phyloP scores from a whole-genome alignment of 2,329 filamentous ascomycete genomes.

The Delphinella strobiligena region DNA sequence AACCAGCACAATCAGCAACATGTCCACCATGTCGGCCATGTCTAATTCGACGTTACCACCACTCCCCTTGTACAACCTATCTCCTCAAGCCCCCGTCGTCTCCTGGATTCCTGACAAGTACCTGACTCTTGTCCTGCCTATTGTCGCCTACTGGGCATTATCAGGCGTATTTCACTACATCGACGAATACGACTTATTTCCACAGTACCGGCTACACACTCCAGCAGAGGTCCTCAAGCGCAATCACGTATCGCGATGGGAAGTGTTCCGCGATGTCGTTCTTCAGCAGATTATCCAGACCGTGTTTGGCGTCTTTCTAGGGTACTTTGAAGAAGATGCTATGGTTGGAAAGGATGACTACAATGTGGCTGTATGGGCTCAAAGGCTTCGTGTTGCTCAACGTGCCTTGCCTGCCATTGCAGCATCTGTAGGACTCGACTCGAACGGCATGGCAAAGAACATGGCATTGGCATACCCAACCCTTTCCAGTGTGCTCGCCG shows the following conservation, averaged over 20 bases:
- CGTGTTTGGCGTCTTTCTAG: slow-evolving; percentile 53
- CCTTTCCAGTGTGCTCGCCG: slow-evolving; percentile 63
- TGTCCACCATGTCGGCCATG: slow-evolving; percentile 15
- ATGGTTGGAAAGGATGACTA: slow-evolving; percentile 69
- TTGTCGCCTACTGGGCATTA: slow-evolving; percentile 77
- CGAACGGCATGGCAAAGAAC: slow-evolving; percentile 61
- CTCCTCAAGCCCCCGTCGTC: slow-evolving; percentile 58
- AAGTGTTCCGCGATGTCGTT: slow-evolving; percentile 83
- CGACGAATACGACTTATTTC: slow-evolving; percentile 74
- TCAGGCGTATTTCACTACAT: slow-evolving; percentile 81
- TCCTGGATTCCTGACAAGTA: slow-evolving; percentile 71
- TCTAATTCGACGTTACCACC: slow-evolving; percentile 55
- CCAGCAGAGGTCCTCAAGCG: slow-evolving; percentile 80
- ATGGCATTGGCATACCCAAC: slow-evolving; percentile 59
- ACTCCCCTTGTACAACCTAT: slow-evolving; percentile 68
- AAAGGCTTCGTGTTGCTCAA: slow-evolving; percentile 66
- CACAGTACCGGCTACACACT: slow-evolving; percentile 87
- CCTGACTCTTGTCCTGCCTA: slow-evolving; percentile 61
- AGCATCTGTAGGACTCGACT: slow-evolving; percentile 62
- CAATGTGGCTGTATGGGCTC: slow-evolving; percentile 83
- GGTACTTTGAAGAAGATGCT: slow-evolving; percentile 60
- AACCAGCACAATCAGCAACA: background rate
- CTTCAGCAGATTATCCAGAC: slow-evolving; percentile 88
- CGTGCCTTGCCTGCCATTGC: slow-evolving; percentile 63
- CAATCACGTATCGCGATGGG: slow-evolving; percentile 73